These are phyloP conservation scores for Stevia rebaudiana DNA, from an alignment of 140 eudicot species.

Conservation along the genomic window DNA sequence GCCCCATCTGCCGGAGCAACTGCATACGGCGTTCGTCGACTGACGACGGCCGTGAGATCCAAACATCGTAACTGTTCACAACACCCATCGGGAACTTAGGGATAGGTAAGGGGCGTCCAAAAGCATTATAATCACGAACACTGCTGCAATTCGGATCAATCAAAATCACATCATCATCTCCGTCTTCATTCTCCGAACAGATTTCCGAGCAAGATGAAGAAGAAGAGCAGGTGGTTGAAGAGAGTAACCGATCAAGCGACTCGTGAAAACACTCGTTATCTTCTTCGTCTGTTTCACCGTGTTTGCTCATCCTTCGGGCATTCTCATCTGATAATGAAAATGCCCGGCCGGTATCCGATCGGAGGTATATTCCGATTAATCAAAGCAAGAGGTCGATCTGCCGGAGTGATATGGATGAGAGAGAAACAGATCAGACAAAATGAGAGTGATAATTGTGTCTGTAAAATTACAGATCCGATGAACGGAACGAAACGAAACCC, in stretches of 20 bases:
- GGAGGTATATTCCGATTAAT: not conserved
- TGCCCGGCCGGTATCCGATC: conserved; percentile 41
- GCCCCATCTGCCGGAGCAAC: conserved; percentile 68
- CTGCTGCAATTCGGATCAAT: conserved; percentile 21
- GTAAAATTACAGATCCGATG: conserved; percentile 43
- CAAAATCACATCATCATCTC: not conserved
- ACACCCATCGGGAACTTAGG: conserved; percentile 59
- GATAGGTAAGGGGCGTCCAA: conserved; percentile 12
- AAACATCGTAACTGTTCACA: conserved; percentile 61
- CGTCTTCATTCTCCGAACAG: conserved; percentile 22
- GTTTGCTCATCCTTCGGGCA: conserved; percentile 78
- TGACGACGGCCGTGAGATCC: conserved; percentile 81
- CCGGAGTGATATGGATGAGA: conserved; percentile 5
- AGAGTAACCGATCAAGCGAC: conserved; percentile 74
- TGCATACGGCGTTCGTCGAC: conserved; percentile 84
- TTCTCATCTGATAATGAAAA: conserved; percentile 54
- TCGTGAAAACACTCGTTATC: conserved; percentile 59
- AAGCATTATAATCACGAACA: conserved; percentile 26
- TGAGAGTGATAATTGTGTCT: not conserved
- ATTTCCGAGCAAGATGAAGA: conserved; percentile 38
- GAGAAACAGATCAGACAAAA: conserved; percentile 26
- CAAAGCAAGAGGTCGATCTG: conserved; percentile 14
- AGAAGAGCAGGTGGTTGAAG: conserved; percentile 90
- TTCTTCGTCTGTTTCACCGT: conserved; percentile 33
- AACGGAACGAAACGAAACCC: conserved; percentile 39